Conservation (phyloP, 768 basidiomycete genomes). For the Dentipellis fragilis region DNA sequence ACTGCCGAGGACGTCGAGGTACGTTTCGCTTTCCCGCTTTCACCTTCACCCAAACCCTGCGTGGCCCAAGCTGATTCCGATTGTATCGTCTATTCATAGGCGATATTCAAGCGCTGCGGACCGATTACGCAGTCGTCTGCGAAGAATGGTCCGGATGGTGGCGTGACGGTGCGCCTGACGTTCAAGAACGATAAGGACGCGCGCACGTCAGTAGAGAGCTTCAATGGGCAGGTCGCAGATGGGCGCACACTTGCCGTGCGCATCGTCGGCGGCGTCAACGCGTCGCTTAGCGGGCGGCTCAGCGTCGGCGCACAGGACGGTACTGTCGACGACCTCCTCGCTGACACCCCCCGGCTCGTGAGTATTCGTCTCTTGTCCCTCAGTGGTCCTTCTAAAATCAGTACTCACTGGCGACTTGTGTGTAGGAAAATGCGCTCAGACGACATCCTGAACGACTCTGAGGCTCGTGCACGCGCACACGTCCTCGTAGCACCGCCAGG, state of each 20-base stretch:
- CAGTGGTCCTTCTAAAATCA: neutral
- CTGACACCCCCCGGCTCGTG: constrained; percentile 10
- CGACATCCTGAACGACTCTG: constrained; percentile 12
- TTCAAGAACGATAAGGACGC: constrained; percentile 15
- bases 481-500: constrained; percentile 14
- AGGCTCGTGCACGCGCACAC: constrained; percentile 13
- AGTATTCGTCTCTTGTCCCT: neutral
- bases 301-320: constrained; percentile 10
- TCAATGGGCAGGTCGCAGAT: constrained; percentile 14
- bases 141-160: constrained; percentile 6
- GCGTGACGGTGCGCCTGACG: constrained; percentile 14
- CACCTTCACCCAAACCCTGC: neutral
- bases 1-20: constrained; percentile 15
- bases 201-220: constrained; percentile 8
- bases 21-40: neutral
- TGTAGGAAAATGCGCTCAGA: constrained; percentile 15
- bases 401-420: neutral
- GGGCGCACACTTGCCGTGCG: constrained; percentile 13
- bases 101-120: constrained; percentile 15
- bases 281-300: constrained; percentile 13
- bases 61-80: neutral
- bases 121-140: constrained; percentile 12
- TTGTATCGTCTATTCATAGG: constrained; percentile 1
- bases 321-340: constrained; percentile 12
- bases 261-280: constrained; percentile 14